Percentiles rank a stretch among this genome's conserved stretches.
phyloP scores from a whole-genome alignment of 148 eudicot species.

The Nepenthes mirabilis region DNA sequence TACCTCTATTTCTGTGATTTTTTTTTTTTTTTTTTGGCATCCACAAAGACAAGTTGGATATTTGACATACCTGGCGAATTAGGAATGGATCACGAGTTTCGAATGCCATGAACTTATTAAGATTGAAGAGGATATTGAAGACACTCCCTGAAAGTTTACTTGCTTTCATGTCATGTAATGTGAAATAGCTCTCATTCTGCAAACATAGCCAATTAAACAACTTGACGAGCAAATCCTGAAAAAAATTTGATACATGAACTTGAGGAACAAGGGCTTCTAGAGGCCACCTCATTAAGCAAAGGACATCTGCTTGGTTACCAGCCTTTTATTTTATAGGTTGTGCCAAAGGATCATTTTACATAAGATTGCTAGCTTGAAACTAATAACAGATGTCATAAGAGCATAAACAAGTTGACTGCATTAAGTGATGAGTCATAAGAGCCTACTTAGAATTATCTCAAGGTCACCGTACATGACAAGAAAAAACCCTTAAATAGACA shows the following conservation, averaged over 20 bases:
- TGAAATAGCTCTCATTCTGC: slow-evolving; percentile 72
- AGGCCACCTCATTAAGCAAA: background rate
- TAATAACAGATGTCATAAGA: too few species aligned
- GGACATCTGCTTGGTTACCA: too few species aligned
- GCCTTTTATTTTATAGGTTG: background rate
- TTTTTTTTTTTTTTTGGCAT: background rate
- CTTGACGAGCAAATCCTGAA: background rate
- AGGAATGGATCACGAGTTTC: slow-evolving; percentile 98
- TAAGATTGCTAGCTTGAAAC: background rate
- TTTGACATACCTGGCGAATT: slow-evolving; percentile 71
- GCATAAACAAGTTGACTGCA: too few species aligned
- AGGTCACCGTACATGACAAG: too few species aligned
- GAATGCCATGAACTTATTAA: slow-evolving; percentile 92
- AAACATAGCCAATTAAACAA: slow-evolving; percentile 6
- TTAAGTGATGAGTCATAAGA: too few species aligned
- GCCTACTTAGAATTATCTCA: background rate
- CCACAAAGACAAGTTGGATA: background rate
- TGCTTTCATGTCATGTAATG: slow-evolving; percentile 68
- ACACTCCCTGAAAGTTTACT: slow-evolving; percentile 76
- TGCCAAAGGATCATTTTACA: background rate
- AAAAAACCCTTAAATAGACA: too few species aligned
- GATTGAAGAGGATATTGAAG: slow-evolving; percentile 83
- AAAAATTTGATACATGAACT: background rate
- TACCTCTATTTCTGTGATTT: too few species aligned
- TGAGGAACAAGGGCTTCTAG: background rate